Evolutionary conservation across 2,329 filamentous ascomycete genomes (phyloP), one percentile per base, ranked within the genome.

Genomic region (Sporothrix inflata): DNA sequence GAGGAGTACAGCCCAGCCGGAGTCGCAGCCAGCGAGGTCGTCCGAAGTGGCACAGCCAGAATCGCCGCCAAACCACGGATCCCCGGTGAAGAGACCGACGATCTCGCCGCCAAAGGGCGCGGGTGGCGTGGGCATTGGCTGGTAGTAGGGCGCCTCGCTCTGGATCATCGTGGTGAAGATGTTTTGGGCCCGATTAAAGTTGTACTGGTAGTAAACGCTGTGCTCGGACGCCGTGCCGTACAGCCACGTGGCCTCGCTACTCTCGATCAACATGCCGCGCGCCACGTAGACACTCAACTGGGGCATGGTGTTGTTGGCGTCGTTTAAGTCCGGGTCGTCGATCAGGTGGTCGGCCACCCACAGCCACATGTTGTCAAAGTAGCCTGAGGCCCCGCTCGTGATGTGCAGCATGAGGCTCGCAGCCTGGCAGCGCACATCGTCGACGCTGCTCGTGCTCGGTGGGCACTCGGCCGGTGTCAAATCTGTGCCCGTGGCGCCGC

Each of bases 81-180:
- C 75, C 11, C 63, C 57, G 27, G 42, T 1, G 24, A 30, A 55
- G 11, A 27, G 27, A 3, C 21, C 21, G 0, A 30, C 51, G 2
- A 30, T 9, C 8, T 12, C 40, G 40, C 9, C 40, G 40, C 30
- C 30, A 60, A 71, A 78, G 1, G 75, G 77, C 30, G 68, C 76
- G 14, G 75, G 73, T 75, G 2, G 66, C 90, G 84, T 77, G 76
- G 34, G 47, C 90, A 84, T 14, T 1, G 77, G 76, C 69, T 80
- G 78, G 81, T 87, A 90, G 81, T 85, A 88, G 12, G 90, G 88
- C 1, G 89, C 91, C 79, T 93, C 91, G 0, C 88, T 88, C 78
- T 93, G 91, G 73, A 92, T 88, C 67, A 89, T 80, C 19, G 85
- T 86, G 82, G 90, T 87, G 75, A 84, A 86, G 75, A 87, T 77